Conservation (phyloP, 176 grass and related monocot species). For the Avena insularis region DNA sequence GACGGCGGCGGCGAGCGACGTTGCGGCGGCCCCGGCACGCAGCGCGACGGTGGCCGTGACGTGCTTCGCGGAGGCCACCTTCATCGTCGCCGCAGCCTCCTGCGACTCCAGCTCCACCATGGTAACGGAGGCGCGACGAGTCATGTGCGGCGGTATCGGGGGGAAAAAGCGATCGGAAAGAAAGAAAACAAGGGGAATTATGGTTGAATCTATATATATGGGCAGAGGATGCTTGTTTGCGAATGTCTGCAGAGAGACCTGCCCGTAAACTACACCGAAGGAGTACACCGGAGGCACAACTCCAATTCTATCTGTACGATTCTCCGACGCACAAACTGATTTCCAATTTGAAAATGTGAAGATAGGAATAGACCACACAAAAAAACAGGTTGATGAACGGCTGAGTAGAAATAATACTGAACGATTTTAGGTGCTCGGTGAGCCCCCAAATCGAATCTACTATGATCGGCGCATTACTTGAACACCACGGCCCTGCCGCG, state of each 20-base stretch:
- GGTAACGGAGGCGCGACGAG: neutral
- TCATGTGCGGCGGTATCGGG: neutral
- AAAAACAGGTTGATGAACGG: neutral
- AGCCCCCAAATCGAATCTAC: no score
- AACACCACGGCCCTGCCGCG: no score
- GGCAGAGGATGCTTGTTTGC: neutral
- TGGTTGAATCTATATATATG: slow-evolving; percentile 23
- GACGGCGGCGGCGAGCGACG: slow-evolving; percentile 45
- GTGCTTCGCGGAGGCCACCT: neutral
- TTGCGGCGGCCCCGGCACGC: slow-evolving; percentile 16
- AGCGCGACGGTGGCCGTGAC: neutral
- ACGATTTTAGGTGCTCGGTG: no score
- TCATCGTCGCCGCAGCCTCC: neutral
- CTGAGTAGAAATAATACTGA: no score
- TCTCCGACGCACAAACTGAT: neutral
- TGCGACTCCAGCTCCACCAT: slow-evolving; percentile 50
- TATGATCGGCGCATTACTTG: no score
- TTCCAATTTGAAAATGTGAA: slow-evolving; percentile 1
- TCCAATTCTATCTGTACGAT: slow-evolving; percentile 1
- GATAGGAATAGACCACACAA: neutral
- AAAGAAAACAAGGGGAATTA: neutral
- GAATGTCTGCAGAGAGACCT: slow-evolving; percentile 4
- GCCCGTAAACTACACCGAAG: neutral
- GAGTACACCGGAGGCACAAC: neutral
- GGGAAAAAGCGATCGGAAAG: neutral